Base-by-base conservation (phyloP, 2,329 filamentous ascomycete genomes). In the Didymella pomorum region DNA sequence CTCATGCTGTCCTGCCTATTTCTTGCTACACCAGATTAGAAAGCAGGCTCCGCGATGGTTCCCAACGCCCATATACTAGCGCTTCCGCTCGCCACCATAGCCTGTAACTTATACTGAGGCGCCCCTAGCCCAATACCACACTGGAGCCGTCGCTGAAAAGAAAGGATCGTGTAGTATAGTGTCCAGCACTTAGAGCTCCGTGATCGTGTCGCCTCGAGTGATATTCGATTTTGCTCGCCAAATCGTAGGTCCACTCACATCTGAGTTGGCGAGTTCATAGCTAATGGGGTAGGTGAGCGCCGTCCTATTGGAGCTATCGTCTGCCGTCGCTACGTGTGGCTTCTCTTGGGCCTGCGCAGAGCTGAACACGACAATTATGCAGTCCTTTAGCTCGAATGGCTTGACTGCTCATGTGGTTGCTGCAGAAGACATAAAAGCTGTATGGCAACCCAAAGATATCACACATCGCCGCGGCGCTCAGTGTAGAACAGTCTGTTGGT, bases 401-500 rank as follows among this genome's bases (percentile, higher is more conserved):
- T 44, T 5, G 2, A 20, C 39, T 42, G 28, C 33, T 31, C 45
- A 33, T 16, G 21, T 2, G 4, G 31, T 28, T 11, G 39, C 18
- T 28, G 21, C 20, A 48, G 23, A 29, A 39, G 50, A 41, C 33
- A 50, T 54, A 58, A 58, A 50, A 46, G 45, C 20, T n/a, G 11
- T 25, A 35, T 29, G 45, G 39, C 14, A 29, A 23, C 56, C 46
- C 16, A n/a, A n/a, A 16, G 16, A 16, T 23, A 42, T 21, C n/a
- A 25, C 12, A 10, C 31, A 31, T 41, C 56, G 39, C 25, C 14
- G 10, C 14, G 7, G 28, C 20, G 31, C 11, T 23, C 18, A 23
- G 7, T 33, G 8, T 35, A 23, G 23, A 20, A 45, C 26, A 26
- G 12, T 43, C 23, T 53, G 33, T 28, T 52, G 33, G 35, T 33